phyloP scores from a whole-genome alignment of 345 rosid genomes.

The Psidium friedrichsthalianum region DNA sequence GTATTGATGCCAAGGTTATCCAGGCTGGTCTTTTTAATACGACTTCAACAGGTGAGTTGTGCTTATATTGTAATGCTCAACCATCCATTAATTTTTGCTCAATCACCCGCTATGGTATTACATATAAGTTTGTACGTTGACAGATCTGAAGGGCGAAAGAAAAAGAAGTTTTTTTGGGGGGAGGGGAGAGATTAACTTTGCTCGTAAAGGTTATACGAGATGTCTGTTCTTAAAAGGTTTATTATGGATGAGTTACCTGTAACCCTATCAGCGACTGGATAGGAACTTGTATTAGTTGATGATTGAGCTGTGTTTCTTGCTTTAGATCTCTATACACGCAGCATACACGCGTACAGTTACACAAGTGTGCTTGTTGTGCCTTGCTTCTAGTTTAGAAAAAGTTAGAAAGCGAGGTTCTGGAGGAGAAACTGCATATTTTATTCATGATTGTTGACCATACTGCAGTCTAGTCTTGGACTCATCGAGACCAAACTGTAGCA shows the following conservation, averaged over 20 bases:
- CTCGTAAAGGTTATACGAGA: not conserved
- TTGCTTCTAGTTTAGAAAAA: not conserved
- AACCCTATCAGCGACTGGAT: not conserved
- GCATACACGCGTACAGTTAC: not conserved
- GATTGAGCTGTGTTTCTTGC: not conserved
- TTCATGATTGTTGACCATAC: not conserved
- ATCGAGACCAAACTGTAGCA: not conserved
- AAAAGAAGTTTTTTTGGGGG: not conserved
- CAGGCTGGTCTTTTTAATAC: slow-evolving; percentile 99
- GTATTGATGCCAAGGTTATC: slow-evolving; percentile 99
- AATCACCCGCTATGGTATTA: not conserved
- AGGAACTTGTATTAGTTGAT: not conserved
- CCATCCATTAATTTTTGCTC: not conserved
- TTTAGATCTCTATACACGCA: not conserved
- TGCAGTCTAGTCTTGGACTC: not conserved
- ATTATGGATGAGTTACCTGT: not conserved
- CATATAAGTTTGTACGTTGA: not conserved
- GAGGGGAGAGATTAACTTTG: not conserved
- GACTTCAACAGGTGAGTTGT: slow-evolving; percentile 80
- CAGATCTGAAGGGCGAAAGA: not conserved
- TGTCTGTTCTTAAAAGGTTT: not conserved
- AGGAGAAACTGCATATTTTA: not conserved
- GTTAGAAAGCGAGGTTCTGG: not conserved
- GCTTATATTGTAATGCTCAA: not conserved
- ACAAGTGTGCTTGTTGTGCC: not conserved